Base-by-base conservation (phyloP, 2,329 filamentous ascomycete species). In the Lachnellula suecica region DNA sequence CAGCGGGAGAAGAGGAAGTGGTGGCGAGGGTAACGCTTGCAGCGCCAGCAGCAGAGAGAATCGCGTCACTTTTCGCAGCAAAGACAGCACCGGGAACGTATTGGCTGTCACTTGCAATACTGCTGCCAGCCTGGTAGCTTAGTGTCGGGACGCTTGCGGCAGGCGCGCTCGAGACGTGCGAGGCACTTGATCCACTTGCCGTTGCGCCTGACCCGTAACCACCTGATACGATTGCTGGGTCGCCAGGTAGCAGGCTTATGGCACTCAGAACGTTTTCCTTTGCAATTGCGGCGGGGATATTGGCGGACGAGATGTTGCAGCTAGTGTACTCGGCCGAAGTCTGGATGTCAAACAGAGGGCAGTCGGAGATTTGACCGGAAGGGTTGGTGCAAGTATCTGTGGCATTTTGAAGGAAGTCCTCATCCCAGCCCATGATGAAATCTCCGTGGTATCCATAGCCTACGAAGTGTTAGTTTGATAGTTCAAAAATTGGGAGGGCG, bases 361-460 rank as follows among this genome's bases (percentile, higher is more conserved):
- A 97, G 69, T 92, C 90, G 40, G 78, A 64, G 42, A 96, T 83
- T 38, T 75, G 64, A 29, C 92, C 92, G 9, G 82, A 84, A 0
- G 64, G 66, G 70, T 84, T 88, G 47, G 86, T 93, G 79, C 92
- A 96, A 7, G 76, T 79, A 43, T 91, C 70, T 56, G 92, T 76
- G n/a, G 89, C 90, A 5, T 78, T 47, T 69, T 91, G 83, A 31
- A 94, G 78, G 70, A 90, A 84, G 3, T 75, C 72, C 8, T 72
- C 65, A 2, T 91, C 80, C 90, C 90, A 95, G 24, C 88, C 90
- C 66, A 79, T 85, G 63, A 91, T 84, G 71, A 93, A 92, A 66
- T 95, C 90, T 44, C 79, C 90, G 66, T 94, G 83, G 75, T 90
- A 90, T 31, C 88, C 87, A 60, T 78, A 88, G 44, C 89, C 86